Conservation (phyloP, 2,329 filamentous ascomycete genomes). For the Alternaria sp. region DNA sequence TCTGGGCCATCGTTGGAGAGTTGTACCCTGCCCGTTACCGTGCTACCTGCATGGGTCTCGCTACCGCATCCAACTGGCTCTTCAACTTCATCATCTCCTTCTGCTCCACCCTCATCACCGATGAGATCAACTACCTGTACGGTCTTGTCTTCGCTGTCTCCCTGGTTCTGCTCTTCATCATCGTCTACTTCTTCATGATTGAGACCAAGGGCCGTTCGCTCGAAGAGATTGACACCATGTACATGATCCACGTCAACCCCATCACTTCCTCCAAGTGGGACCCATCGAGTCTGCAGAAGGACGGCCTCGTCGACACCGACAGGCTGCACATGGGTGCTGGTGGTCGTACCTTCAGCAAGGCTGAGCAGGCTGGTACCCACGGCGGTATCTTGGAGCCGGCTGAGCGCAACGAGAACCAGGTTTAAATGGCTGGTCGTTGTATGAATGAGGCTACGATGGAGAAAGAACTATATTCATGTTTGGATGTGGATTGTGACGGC, state of each 20-base stretch:
- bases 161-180: slow-evolving; percentile 67
- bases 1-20: slow-evolving; percentile 74
- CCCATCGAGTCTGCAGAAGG: slow-evolving; percentile 35
- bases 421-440: slow-evolving; percentile 13
- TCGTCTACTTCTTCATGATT: slow-evolving; percentile 82
- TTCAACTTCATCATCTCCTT: slow-evolving; percentile 64
- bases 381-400: slow-evolving; percentile 34
- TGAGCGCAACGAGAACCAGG: slow-evolving; percentile 35
- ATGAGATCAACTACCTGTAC: slow-evolving; percentile 74
- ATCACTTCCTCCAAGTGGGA: slow-evolving; percentile 68
- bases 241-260: slow-evolving; percentile 70
- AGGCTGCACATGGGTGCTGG: slow-evolving; percentile 43
- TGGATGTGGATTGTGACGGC: slow-evolving; percentile 1
- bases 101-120: slow-evolving; percentile 81
- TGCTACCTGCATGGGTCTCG: slow-evolving; percentile 56
- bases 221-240: slow-evolving; percentile 80
- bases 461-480: background rate
- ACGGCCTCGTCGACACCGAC: slow-evolving; percentile 46
- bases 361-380: slow-evolving; percentile 35
- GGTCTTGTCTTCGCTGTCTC: slow-evolving; percentile 78
- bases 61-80: slow-evolving; percentile 55
- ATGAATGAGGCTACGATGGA: background rate
- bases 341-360: slow-evolving; percentile 45
- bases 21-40: slow-evolving; percentile 69
- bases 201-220: slow-evolving; percentile 77